Percentiles rank a stretch among this genome's conserved stretches.
phyloP scores from a whole-genome alignment of 768 basidiomycete genomes.

The Paxillus ammoniavirescens region DNA sequence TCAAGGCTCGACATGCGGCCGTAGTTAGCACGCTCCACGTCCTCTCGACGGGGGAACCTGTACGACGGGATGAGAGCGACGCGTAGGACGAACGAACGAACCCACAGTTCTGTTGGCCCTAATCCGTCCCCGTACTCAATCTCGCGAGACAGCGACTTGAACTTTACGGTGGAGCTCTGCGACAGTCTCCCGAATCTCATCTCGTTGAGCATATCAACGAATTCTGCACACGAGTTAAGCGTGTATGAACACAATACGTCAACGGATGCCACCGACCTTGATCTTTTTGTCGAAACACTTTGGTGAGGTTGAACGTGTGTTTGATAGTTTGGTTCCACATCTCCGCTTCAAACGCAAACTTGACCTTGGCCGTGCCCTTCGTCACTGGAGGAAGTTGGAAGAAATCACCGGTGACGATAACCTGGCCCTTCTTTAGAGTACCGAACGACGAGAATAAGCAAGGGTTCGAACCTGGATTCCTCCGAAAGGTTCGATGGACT shows the following conservation, averaged over 20 bases:
- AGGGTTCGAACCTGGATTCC: conserved; percentile 74
- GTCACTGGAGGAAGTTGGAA: conserved; percentile 95
- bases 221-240: conserved; percentile 49
- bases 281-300: conserved; percentile 94
- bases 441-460: not conserved
- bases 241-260: not conserved
- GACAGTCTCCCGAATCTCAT: conserved; percentile 89
- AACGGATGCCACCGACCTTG: conserved; percentile 52
- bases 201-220: conserved; percentile 96
- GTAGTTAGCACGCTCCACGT: conserved; percentile 84
- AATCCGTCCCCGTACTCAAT: conserved; percentile 79
- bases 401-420: conserved; percentile 95
- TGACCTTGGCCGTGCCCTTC: conserved; percentile 56
- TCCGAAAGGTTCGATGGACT: conserved; percentile 75
- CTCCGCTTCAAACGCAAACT: conserved; percentile 90
- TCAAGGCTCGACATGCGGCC: conserved; percentile 61
- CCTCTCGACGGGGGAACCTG: conserved; percentile 89
- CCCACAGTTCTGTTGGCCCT: conserved; percentile 88
- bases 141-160: conserved; percentile 66
- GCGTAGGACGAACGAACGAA: conserved; percentile 1
- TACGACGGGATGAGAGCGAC: not conserved
- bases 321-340: conserved; percentile 73
- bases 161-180: conserved; percentile 61
- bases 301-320: conserved; percentile 87
- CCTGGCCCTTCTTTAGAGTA: conserved; percentile 36